phyloP scores from a whole-genome alignment of 1,284 basidiomycete genomes.

The Papiliotrema terrestris region DNA sequence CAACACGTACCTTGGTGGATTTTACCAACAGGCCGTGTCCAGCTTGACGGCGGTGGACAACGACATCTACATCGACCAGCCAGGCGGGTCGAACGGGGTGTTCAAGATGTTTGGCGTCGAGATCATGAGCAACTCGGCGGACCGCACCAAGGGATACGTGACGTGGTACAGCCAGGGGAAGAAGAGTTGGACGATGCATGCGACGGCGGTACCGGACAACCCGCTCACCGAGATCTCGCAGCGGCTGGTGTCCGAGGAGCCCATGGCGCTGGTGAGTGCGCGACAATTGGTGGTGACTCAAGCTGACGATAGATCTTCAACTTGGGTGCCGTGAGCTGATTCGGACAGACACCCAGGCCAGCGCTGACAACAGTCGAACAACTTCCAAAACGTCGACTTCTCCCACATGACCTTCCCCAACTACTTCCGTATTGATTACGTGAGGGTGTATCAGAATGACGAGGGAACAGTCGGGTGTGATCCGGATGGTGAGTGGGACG shows the following conservation, averaged over 20 bases:
- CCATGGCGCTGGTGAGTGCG: conserved; percentile 56
- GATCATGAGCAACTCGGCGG: conserved; percentile 60
- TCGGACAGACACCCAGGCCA: neutral
- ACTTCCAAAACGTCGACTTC: conserved; percentile 50
- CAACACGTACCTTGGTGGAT: conserved; percentile 72
- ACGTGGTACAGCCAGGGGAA: conserved; percentile 62
- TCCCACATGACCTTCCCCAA: conserved; percentile 49
- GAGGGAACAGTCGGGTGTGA: conserved; percentile 47
- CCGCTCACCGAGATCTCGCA: conserved; percentile 56
- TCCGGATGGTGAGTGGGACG: conserved; percentile 27
- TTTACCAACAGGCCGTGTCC: conserved; percentile 74
- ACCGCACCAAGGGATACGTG: conserved; percentile 59
- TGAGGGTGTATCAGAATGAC: conserved; percentile 52
- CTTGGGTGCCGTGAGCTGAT: conserved; percentile 22
- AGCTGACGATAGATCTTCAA: conserved; percentile 26
- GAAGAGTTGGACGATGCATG: conserved; percentile 57
- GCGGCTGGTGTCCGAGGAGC: conserved; percentile 73
- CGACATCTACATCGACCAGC: conserved; percentile 39
- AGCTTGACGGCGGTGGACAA: conserved; percentile 56
- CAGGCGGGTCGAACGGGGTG: conserved; percentile 15
- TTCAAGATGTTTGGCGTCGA: conserved; percentile 62
- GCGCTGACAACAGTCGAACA: conserved; percentile 38
- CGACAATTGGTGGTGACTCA: too few relatives aligned
- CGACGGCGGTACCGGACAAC: conserved; percentile 59
- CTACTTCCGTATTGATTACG: conserved; percentile 50